These are phyloP conservation scores for Phyllosticta ampelicida DNA, from an alignment of 2,329 filamentous ascomycete genomes.

Conservation along the genomic window DNA sequence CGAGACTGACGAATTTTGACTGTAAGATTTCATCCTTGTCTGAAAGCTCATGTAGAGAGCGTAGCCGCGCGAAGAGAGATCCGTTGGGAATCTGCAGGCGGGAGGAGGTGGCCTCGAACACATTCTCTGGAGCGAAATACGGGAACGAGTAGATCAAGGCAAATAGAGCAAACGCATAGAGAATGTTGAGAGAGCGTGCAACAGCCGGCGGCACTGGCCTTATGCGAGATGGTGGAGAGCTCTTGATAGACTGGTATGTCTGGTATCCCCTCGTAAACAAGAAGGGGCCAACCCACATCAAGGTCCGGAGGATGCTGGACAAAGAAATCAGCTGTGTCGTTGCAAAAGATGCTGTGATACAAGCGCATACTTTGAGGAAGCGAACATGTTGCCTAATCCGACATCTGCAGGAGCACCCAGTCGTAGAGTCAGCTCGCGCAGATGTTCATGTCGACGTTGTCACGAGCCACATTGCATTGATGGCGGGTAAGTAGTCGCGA, in stretches of 20 bases:
- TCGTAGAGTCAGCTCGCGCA: background rate
- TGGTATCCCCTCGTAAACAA: conserved; percentile 55
- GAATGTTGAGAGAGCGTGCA: conserved; percentile 48
- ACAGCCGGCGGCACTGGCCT: conserved; percentile 45
- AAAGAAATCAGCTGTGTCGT: background rate
- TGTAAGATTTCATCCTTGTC: conserved; percentile 53
- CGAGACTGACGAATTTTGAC: conserved; percentile 49
- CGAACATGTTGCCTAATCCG: background rate
- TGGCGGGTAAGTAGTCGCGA: background rate
- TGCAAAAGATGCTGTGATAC: background rate
- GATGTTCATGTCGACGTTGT: background rate
- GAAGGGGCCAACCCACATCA: conserved; percentile 55
- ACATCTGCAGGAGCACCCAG: background rate
- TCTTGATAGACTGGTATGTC: conserved; percentile 49
- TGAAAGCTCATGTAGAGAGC: conserved; percentile 44
- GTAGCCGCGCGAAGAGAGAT: conserved; percentile 70
- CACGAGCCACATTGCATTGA: background rate
- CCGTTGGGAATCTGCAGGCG: conserved; percentile 78
- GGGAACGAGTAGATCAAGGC: conserved; percentile 56
- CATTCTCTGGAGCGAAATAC: conserved; percentile 61
- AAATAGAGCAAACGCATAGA: conserved; percentile 44
- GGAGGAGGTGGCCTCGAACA: conserved; percentile 68
- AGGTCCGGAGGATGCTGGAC: conserved; percentile 20
- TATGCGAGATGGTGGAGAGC: conserved; percentile 38
- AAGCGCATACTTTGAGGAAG: conserved; percentile 4